phyloP scores from a whole-genome alignment of 805 yeast genomes.

The Barnettozyma populi region DNA sequence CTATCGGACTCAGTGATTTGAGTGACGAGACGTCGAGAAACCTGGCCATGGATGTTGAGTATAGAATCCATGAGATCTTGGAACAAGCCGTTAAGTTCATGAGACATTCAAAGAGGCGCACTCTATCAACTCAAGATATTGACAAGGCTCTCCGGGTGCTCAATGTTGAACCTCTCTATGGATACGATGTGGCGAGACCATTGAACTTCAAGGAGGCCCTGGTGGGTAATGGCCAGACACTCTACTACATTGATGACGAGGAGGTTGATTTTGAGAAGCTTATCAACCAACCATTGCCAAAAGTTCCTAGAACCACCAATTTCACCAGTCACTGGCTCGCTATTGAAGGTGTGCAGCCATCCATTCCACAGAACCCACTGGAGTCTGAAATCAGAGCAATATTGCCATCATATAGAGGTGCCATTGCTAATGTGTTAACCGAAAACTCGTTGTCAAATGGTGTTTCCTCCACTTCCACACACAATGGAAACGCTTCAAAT shows the following conservation, averaged over 20 bases:
- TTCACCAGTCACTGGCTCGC: constrained; percentile 98
- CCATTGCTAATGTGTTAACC: constrained; percentile 59
- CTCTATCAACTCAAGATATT: constrained; percentile 76
- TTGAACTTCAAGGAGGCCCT: constrained; percentile 80
- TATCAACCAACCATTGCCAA: constrained; percentile 90
- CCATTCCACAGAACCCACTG: constrained; percentile 91
- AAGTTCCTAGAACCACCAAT: constrained; percentile 87
- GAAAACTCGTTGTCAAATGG: constrained; percentile 35
- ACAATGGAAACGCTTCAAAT: constrained; percentile 10
- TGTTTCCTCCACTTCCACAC: constrained; percentile 16
- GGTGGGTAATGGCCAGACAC: constrained; percentile 86
- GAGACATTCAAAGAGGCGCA: constrained; percentile 86
- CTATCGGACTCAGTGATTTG: constrained; percentile 68
- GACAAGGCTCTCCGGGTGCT: constrained; percentile 75
- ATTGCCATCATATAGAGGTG: constrained; percentile 79
- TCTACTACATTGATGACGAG: constrained; percentile 87
- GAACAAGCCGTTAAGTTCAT: constrained; percentile 95
- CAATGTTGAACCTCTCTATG: constrained; percentile 92
- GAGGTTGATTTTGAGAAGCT: constrained; percentile 92
- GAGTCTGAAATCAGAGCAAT: constrained; percentile 70
- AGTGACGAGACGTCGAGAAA: constrained; percentile 93
- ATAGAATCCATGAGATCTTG: constrained; percentile 88
- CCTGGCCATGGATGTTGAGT: constrained; percentile 98
- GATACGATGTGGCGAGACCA: constrained; percentile 68
- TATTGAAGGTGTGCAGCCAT: constrained; percentile 97